These are phyloP conservation scores for Candolleomyces efflorescens DNA, from an alignment of 768 basidiomycete species.

Conservation along the genomic window DNA sequence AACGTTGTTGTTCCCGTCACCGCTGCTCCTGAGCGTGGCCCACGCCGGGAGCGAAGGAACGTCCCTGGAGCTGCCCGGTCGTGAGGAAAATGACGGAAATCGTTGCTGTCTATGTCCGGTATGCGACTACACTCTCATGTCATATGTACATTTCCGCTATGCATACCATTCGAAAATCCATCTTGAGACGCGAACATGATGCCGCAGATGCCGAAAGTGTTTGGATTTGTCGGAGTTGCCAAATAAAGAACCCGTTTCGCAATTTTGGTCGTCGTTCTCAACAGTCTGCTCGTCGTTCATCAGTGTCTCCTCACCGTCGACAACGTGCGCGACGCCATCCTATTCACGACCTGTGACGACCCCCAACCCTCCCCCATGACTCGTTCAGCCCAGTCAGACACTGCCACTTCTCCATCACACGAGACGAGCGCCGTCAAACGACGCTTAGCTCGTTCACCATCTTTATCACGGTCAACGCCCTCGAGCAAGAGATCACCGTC, in stretches of 20 bases:
- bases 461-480: conserved; percentile 13
- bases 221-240: too few species aligned
- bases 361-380: background rate
- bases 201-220: too few species aligned
- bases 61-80: conserved; percentile 69
- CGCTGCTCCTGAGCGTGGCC: conserved; percentile 64
- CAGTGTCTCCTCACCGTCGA: background rate
- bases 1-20: conserved; percentile 62
- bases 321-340: background rate
- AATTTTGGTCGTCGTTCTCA: too few species aligned
- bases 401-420: background rate
- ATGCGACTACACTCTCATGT: background rate
- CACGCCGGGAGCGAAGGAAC: conserved; percentile 69
- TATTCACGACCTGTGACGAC: background rate
- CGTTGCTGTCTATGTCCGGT: too few species aligned
- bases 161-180: background rate
- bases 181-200: too few species aligned
- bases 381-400: background rate
- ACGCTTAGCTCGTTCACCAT: conserved; percentile 19
- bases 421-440: background rate
- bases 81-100: background rate
- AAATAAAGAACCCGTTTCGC: too few species aligned
- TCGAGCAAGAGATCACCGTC: conserved; percentile 18
- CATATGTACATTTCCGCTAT: background rate
- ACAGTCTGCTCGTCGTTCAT: background rate